Evolutionary conservation across 805 yeast genomes (phyloP).

Genomic region (Isabelozyma heimii): DNA sequence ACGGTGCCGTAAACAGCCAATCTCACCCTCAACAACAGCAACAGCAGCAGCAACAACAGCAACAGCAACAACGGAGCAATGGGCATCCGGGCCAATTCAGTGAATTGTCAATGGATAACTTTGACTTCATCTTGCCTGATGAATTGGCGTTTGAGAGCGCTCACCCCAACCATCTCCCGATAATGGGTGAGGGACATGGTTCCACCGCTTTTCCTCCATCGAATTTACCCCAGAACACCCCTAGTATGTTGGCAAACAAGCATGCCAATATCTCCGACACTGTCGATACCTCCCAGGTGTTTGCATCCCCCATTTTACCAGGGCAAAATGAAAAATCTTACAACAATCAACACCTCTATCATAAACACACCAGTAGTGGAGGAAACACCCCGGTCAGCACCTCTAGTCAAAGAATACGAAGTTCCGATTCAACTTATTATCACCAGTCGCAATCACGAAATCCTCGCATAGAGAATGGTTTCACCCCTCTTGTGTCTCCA

Average conservation of each 20-base stretch:
- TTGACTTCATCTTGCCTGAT: conserved; percentile 22
- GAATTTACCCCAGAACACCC: conserved; percentile 18
- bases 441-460: conserved; percentile 22
- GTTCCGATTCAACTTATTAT: neutral
- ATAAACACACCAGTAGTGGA: conserved; percentile 19
- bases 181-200: neutral
- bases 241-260: conserved; percentile 21
- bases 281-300: conserved; percentile 6
- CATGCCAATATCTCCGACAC: conserved; percentile 4
- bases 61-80: conserved; percentile 3
- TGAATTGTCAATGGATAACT: conserved; percentile 22
- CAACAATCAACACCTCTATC: conserved; percentile 40
- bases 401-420: neutral
- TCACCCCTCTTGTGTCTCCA: conserved; percentile 78
- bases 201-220: conserved; percentile 29
- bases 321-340: conserved; percentile 40
- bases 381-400: conserved; percentile 2
- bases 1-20: neutral
- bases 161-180: neutral
- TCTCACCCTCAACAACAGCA: conserved; percentile 1
- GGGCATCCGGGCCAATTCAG: conserved; percentile 4
- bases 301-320: conserved; percentile 37
- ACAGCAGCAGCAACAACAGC: neutral
- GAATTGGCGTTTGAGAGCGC: conserved; percentile 8
- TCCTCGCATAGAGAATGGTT: conserved; percentile 57